Conservation (phyloP, 441 rosid species). For the Populus hybrid region DNA sequence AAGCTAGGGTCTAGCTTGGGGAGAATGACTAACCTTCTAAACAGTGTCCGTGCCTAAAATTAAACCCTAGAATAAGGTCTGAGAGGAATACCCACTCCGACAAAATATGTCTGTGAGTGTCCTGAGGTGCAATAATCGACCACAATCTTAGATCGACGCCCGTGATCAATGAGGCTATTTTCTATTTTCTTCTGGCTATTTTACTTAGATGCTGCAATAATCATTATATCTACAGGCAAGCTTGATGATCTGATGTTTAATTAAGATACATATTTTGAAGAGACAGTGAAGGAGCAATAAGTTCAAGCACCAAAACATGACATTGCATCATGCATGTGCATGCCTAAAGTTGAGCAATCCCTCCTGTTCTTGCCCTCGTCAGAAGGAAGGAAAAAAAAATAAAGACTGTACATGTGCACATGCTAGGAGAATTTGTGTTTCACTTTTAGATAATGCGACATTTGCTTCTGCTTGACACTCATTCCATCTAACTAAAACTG, state of each 20-base stretch:
- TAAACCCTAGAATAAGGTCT: conserved; percentile 5
- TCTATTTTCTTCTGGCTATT: not conserved
- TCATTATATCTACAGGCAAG: too few species aligned
- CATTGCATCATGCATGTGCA: conserved; percentile 15
- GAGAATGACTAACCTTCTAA: not conserved
- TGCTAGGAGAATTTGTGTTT: not conserved
- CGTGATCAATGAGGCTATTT: not conserved
- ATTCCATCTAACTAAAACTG: conserved; percentile 11
- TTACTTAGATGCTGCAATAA: not conserved
- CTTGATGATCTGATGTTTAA: not conserved
- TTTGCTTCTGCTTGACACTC: conserved; percentile 15
- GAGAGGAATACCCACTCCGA: not conserved
- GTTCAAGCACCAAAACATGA: conserved; percentile 16
- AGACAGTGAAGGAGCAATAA: not conserved
- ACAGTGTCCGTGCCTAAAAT: not conserved
- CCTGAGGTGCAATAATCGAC: not conserved
- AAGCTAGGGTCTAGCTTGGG: not conserved
- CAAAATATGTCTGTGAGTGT: not conserved
- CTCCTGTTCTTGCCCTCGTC: not conserved
- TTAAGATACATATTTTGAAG: not conserved
- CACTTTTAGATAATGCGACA: conserved; percentile 14
- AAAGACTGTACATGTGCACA: not conserved
- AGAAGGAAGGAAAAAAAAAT: not conserved
- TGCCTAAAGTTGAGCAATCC: not conserved
- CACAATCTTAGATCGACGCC: not conserved